A percentile compares a stretch with the other conserved stretches of the same genome.
Evolutionary conservation across 2,329 filamentous ascomycete genomes (phyloP).

Genomic region (Cadophora sp.): DNA sequence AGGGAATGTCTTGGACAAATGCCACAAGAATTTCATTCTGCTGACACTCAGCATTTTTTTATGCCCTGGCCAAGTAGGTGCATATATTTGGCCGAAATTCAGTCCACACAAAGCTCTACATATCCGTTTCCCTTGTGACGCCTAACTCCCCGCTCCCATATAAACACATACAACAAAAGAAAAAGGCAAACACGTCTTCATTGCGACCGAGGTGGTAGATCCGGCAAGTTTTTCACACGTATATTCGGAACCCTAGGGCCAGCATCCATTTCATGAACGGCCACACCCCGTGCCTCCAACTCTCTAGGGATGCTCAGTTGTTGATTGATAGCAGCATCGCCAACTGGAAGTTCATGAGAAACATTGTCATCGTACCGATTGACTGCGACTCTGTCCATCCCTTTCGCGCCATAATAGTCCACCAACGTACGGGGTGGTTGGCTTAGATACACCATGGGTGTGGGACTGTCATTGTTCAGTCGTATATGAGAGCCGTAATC

Average conservation of each 20-base stretch:
- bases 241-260: not conserved
- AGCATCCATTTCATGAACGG: slow-evolving; percentile 25
- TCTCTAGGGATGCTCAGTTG: not conserved
- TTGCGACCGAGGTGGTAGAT: slow-evolving; percentile 9
- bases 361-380: slow-evolving; percentile 12
- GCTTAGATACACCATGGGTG: slow-evolving; percentile 25
- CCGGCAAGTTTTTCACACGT: slow-evolving; percentile 20
- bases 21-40: too few species aligned
- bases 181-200: not conserved
- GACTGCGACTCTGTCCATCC: slow-evolving; percentile 2
- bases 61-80: too few species aligned
- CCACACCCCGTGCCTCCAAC: slow-evolving; percentile 1
- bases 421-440: slow-evolving; percentile 11
- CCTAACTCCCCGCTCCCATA: not conserved
- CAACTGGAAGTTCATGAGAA: not conserved
- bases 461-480: slow-evolving; percentile 20
- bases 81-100: too few species aligned
- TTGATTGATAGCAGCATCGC: not conserved
- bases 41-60: too few species aligned
- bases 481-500: slow-evolving; percentile 24
- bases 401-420: slow-evolving; percentile 11
- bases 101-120: too few species aligned
- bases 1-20: too few species aligned
- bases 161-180: too few species aligned
- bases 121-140: not conserved